A percentile compares a stretch with the other conserved stretches of the same genome.
phyloP scores from a whole-genome alignment of 805 yeast genomes.

The Jamesozyma gamospora region DNA sequence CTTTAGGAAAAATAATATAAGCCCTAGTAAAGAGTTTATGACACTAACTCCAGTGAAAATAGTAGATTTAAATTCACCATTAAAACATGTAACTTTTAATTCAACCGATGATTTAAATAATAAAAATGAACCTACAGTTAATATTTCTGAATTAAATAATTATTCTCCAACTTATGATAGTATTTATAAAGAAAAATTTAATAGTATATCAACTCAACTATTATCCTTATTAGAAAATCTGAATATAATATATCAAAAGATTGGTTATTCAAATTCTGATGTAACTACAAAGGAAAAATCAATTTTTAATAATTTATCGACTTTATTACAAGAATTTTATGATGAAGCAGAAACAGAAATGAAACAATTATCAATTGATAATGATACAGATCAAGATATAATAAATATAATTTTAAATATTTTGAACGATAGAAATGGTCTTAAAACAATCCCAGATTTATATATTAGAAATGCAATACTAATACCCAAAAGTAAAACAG shows the following conservation, averaged over 20 bases:
- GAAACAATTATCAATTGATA: slow-evolving; percentile 24
- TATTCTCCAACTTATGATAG: slow-evolving; percentile 4
- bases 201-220: slow-evolving; percentile 24
- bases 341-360: slow-evolving; percentile 31
- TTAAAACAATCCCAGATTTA: slow-evolving; percentile 33
- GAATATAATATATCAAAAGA: slow-evolving; percentile 39
- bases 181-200: slow-evolving; percentile 25
- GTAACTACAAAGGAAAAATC: slow-evolving; percentile 39
- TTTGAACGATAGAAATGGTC: slow-evolving; percentile 31
- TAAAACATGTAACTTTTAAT: neutral
- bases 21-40: slow-evolving; percentile 16
- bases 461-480: slow-evolving; percentile 32
- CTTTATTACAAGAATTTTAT: slow-evolving; percentile 37
- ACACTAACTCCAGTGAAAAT: slow-evolving; percentile 24
- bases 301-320: slow-evolving; percentile 41
- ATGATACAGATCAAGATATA: slow-evolving; percentile 19
- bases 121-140: neutral
- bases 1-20: neutral
- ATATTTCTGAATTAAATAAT: neutral
- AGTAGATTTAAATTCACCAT: slow-evolving; percentile 14
- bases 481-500: slow-evolving; percentile 14
- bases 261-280: slow-evolving; percentile 46
- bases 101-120: neutral
- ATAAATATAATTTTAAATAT: slow-evolving; percentile 27
- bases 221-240: slow-evolving; percentile 32